Base-by-base conservation (phyloP, 139 green algal species). In the Tetradesmus lagerheimii region DNA sequence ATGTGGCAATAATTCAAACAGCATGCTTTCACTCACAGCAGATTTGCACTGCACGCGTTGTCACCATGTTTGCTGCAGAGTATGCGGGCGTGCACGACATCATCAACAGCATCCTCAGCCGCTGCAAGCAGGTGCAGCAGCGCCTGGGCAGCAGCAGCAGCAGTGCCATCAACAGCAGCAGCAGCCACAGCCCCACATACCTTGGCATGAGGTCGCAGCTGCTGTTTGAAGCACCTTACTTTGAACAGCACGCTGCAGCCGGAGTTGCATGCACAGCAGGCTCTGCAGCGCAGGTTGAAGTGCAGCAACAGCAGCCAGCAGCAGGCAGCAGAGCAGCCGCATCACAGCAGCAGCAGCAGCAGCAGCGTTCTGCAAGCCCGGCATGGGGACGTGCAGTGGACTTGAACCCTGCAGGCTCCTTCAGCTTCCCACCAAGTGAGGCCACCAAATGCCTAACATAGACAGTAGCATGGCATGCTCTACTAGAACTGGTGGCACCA, bases 101-200 rank as follows among this genome's bases (percentile, higher is more conserved):
- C 8, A 80, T 88, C 64, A 62, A 29, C 62, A 80, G 34, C 57
- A 88, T 88, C 57, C 83, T 88, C n/a, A 37, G 20, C 20, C 62
- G 83, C 23, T 88, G 83, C 38, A 80, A n/a, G 18, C 57, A 88
- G 18, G 83, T 88, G 25, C 83, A 88, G 64, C 62, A 80, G 64
- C 62, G 83, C 37, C 38, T 66, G 1, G 83, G 83, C 12, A 62
- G 16, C 35, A 57, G 78, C 41, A 47, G 6, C 84, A 83, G 66
- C 84, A 89, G 53, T 62, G 43, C 27, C 34, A 67, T 18, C 74
- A 34, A 35, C 34, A 71, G 18, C 66, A 67, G 66, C 84, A 89
- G 53, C 50, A 31, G 62, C 34, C 11, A 8, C 38, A 89, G 38
- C 74, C 37, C 62, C 23, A 88, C 41, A 53, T 77, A 77, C 50